These are phyloP conservation scores for Salix exigua DNA, from an alignment of 345 rosid genomes.

Conservation along the genomic window DNA sequence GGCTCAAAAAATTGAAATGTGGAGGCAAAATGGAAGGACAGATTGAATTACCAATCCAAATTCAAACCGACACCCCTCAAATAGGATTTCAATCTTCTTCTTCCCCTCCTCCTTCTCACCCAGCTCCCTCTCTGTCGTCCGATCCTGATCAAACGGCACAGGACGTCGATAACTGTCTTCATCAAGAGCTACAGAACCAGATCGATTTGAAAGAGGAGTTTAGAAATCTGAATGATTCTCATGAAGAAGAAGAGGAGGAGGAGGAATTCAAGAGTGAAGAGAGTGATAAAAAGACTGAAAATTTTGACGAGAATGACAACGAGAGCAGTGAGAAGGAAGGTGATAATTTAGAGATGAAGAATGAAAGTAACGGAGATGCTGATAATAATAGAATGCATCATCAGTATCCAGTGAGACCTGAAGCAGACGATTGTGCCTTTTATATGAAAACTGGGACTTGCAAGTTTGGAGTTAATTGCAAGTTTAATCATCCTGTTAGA, in stretches of 20 bases:
- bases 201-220: not conserved
- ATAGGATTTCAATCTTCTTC: not conserved
- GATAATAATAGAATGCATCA: not conserved
- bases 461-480: slow-evolving; percentile 81
- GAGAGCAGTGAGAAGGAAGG: slow-evolving; percentile 1
- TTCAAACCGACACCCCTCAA: not conserved
- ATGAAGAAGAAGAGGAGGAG: slow-evolving; percentile 1
- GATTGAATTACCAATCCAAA: not conserved
- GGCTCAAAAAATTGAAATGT: slow-evolving; percentile 23
- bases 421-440: slow-evolving; percentile 75
- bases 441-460: slow-evolving; percentile 80
- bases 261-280: slow-evolving; percentile 7
- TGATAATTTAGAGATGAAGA: not conserved
- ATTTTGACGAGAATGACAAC: not conserved
- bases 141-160: slow-evolving; percentile 1
- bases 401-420: slow-evolving; percentile 67
- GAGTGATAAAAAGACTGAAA: not conserved
- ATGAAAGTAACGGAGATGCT: not conserved
- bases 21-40: slow-evolving; percentile 12
- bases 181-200: slow-evolving; percentile 7
- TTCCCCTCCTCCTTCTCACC: not conserved
- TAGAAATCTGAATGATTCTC: not conserved
- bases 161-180: not conserved
- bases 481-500: slow-evolving; percentile 77
- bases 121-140: not conserved